Conservation (phyloP, 371 early-diverging fungal species). For the Polyrhizophydium stewartii region DNA sequence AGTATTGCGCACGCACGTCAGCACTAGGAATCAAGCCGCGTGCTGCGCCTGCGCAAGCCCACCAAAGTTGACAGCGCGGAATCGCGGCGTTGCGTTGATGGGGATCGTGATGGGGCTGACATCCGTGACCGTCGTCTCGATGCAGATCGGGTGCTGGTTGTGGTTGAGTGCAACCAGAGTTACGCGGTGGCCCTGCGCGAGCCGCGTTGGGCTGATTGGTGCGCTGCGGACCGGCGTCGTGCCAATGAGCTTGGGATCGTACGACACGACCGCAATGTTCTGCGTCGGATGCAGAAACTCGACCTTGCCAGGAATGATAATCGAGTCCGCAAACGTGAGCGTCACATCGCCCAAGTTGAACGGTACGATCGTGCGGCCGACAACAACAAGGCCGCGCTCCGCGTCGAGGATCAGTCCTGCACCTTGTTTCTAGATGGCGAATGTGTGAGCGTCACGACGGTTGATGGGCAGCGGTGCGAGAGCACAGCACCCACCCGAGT, state of each 20-base stretch:
- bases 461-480: background rate
- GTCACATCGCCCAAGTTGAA: constrained; percentile 66
- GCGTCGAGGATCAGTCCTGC: constrained; percentile 78
- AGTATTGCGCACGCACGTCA: background rate
- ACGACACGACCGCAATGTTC: constrained; percentile 68
- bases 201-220: constrained; percentile 49
- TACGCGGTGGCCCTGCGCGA: constrained; percentile 54
- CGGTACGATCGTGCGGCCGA: constrained; percentile 77
- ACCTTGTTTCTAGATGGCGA: constrained; percentile 43
- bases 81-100: constrained; percentile 76
- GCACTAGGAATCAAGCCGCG: background rate
- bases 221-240: constrained; percentile 67
- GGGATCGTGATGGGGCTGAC: constrained; percentile 76
- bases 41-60: no score
- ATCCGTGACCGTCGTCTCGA: constrained; percentile 73
- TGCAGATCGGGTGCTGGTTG: constrained; percentile 69
- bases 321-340: constrained; percentile 66
- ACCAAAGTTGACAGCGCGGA: constrained; percentile 52
- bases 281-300: constrained; percentile 78
- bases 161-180: constrained; percentile 70
- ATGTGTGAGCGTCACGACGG: background rate
- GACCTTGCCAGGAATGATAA: constrained; percentile 38
- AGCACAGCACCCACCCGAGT: constrained; percentile 13
- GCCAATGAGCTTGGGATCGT: constrained; percentile 69
- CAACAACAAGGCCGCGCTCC: constrained; percentile 70